These are phyloP conservation scores for Emydomyces testavorans DNA, from an alignment of 2,329 filamentous ascomycete genomes.

Conservation along the genomic window DNA sequence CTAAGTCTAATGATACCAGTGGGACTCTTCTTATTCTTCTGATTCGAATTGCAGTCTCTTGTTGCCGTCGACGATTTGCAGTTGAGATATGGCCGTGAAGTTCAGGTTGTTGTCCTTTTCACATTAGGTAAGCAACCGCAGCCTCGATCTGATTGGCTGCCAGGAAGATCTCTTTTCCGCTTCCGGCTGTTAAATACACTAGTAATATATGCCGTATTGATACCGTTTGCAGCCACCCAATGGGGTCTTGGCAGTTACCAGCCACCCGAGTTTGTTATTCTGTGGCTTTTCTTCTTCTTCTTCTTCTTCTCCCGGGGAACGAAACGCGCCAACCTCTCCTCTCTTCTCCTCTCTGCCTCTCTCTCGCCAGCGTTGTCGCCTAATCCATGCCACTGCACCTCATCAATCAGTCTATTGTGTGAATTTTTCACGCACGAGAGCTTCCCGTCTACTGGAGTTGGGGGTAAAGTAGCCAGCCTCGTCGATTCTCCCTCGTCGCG, in stretches of 20 bases:
- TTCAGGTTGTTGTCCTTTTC: background rate
- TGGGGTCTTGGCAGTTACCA: slow-evolving; percentile 10
- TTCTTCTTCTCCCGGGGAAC: slow-evolving; percentile 9
- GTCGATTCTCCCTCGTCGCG: background rate
- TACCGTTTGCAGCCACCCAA: no score
- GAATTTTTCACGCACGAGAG: background rate
- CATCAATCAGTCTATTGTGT: background rate
- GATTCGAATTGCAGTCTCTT: background rate
- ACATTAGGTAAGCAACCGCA: background rate
- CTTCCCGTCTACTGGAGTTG: background rate
- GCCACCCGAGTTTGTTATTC: slow-evolving; percentile 13
- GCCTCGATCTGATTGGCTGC: background rate
- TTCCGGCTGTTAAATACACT: background rate
- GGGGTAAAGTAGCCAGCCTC: background rate
- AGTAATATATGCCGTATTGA: slow-evolving; percentile 7
- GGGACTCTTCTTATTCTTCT: background rate
- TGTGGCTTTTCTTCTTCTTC: background rate
- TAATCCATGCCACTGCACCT: background rate
- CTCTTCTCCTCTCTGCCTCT: background rate
- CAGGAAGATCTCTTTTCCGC: background rate
- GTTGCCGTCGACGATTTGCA: background rate
- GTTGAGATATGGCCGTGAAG: background rate
- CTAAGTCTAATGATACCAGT: background rate
- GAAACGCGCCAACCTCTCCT: background rate
- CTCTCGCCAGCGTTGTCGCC: background rate